Evolutionary conservation across 768 basidiomycete genomes (phyloP).

Genomic region (Agrocybe chaxingu): DNA sequence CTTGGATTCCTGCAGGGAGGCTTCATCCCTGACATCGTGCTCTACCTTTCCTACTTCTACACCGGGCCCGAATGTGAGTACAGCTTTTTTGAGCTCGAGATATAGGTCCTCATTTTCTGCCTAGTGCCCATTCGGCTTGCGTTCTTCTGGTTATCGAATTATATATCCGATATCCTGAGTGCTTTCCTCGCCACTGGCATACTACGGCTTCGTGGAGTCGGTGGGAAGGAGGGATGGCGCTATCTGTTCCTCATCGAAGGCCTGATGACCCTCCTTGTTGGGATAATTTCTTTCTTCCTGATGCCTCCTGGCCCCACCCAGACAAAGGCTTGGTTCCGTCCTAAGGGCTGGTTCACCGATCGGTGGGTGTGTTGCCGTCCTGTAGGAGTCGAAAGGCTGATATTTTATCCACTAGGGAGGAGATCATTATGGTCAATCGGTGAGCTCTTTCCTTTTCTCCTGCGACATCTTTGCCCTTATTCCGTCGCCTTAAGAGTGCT

Average conservation of each 20-base stretch:
- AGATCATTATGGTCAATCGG: conserved; percentile 62
- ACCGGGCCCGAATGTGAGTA: conserved; percentile 51
- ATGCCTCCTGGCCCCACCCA: conserved; percentile 66
- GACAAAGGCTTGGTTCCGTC: conserved; percentile 56
- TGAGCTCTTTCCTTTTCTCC: conserved; percentile 6
- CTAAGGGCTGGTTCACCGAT: conserved; percentile 65
- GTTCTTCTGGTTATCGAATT: conserved; percentile 66
- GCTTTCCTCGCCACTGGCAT: conserved; percentile 68
- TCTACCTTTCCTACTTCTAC: conserved; percentile 67
- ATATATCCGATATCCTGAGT: conserved; percentile 49
- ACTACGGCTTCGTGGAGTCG: conserved; percentile 47
- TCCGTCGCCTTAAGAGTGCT: conserved; percentile 33
- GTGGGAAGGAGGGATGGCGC: conserved; percentile 54
- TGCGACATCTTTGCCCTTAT: not conserved
- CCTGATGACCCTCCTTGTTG: conserved; percentile 45
- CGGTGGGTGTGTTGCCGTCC: conserved; percentile 28
- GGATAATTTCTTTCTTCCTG: conserved; percentile 49
- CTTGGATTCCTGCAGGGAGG: conserved; percentile 63
- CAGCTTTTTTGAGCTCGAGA: not conserved
- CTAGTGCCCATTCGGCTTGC: conserved; percentile 65
- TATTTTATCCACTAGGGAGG: conserved; percentile 38
- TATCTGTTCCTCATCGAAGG: conserved; percentile 60
- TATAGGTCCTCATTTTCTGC: not conserved
- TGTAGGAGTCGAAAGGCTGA: not conserved
- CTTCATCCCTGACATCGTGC: conserved; percentile 61